Evolutionary conservation across 2,329 filamentous ascomycete species (phyloP).

Genomic region (Scedosporium dehoogii): DNA sequence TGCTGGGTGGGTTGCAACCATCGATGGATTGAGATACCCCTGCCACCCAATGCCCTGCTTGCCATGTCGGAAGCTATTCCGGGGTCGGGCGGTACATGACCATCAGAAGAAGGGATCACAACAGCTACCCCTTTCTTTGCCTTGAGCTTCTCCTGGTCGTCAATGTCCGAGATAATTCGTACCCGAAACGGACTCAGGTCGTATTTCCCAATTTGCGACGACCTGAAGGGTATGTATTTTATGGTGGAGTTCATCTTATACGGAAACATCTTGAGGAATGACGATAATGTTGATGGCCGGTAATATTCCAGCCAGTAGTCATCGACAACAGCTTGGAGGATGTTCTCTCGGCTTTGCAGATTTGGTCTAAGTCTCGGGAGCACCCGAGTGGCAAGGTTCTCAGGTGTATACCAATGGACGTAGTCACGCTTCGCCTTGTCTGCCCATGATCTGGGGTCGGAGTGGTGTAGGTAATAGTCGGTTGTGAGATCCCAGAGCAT

Average conservation of each 20-base stretch:
- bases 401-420: conserved; percentile 78
- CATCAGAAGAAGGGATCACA: conserved; percentile 45
- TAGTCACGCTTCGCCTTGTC: conserved; percentile 58
- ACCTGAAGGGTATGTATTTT: conserved; percentile 69
- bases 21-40: conserved; percentile 45
- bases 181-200: conserved; percentile 84
- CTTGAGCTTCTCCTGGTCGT: conserved; percentile 51
- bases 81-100: conserved; percentile 23
- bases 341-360: neutral
- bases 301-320: conserved; percentile 99
- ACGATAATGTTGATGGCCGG: conserved; percentile 75
- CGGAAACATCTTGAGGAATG: conserved; percentile 83
- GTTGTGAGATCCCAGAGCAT: conserved; percentile 95
- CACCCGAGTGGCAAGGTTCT: conserved; percentile 52
- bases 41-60: conserved; percentile 25
- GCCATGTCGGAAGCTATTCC: conserved; percentile 28
- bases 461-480: conserved; percentile 93
- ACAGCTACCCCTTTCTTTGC: conserved; percentile 61
- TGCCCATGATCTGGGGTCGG: conserved; percentile 66
- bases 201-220: conserved; percentile 62
- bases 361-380: conserved; percentile 30
- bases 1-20: conserved; percentile 45
- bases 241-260: conserved; percentile 88
- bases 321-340: conserved; percentile 56
- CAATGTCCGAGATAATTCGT: conserved; percentile 53